Evolutionary conservation across 257 asterid species (phyloP).

Genomic region (Penstemon davidsonii): DNA sequence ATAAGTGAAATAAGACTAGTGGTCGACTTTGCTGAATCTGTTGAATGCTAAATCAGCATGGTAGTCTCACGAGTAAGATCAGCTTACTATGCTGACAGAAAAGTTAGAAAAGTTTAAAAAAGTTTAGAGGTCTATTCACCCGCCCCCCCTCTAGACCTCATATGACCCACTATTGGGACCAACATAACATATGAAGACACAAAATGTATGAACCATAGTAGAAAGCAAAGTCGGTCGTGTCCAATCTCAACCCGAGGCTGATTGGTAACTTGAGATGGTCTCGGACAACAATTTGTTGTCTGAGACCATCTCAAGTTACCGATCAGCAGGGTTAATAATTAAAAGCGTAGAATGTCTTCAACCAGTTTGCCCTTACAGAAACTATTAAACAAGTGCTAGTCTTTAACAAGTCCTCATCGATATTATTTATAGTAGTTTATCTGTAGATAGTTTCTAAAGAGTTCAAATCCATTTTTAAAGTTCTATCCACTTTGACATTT

Average conservation of each 20-base stretch:
- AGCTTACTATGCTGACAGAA: no score
- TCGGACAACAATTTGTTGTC: conserved; percentile 10
- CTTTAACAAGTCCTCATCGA: not conserved
- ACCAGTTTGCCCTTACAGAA: not conserved
- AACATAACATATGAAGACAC: not conserved
- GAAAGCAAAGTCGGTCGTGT: not conserved
- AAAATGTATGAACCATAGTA: not conserved
- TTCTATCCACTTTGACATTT: not conserved
- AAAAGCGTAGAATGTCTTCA: not conserved
- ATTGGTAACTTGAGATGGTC: conserved; percentile 26
- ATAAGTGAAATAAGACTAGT: no score
- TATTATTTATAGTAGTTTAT: not conserved
- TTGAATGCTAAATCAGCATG: no score
- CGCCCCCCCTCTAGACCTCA: no score
- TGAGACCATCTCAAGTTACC: conserved; percentile 34
- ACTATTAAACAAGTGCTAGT: not conserved
- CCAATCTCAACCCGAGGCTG: conserved; percentile 23
- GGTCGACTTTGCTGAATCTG: no score
- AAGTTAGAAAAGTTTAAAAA: no score
- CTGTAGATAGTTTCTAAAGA: not conserved
- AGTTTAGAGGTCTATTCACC: no score
- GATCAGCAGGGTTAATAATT: conserved; percentile 9
- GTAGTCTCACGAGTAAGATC: no score
- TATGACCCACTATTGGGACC: no score
- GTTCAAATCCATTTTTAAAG: not conserved